These are phyloP conservation scores for Tardiomyces digboiensis DNA, from an alignment of 1,139 yeast genomes.

Conservation along the genomic window DNA sequence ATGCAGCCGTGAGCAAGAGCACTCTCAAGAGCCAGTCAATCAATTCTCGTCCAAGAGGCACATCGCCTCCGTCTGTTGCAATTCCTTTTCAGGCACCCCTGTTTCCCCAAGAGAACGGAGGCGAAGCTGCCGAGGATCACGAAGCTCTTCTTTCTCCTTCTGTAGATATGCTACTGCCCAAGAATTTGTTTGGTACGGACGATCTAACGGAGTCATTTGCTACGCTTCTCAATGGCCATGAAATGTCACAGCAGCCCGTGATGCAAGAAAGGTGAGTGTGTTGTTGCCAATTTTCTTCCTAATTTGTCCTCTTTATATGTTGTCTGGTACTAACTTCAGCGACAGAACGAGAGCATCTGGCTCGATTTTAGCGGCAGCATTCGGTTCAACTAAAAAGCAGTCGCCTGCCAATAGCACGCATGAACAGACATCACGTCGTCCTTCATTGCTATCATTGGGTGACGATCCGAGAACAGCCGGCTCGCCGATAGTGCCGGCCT, in stretches of 20 bases:
- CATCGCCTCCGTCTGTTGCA: not conserved
- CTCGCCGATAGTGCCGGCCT: constrained; percentile 9
- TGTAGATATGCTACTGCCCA: constrained; percentile 22
- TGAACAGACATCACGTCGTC: constrained; percentile 1
- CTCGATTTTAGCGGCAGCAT: not conserved
- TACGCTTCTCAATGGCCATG: constrained; percentile 8
- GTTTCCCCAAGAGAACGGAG: not conserved
- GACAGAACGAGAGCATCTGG: not conserved
- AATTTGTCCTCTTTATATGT: too few relatives aligned
- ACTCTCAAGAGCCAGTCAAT: constrained; percentile 3
- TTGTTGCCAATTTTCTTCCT: too few relatives aligned
- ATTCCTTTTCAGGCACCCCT: not conserved
- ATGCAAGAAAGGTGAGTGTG: too few relatives aligned
- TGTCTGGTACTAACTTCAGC: not conserved
- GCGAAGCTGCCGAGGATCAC: not conserved
- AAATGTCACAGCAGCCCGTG: not conserved
- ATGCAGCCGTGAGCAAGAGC: constrained; percentile 8
- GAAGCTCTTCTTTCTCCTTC: constrained; percentile 12
- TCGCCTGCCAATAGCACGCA: not conserved
- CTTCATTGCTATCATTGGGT: constrained; percentile 9
- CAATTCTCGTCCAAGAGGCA: constrained; percentile 1
- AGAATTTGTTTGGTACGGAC: constrained; percentile 23
- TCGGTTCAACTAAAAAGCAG: not conserved
- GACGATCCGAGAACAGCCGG: constrained; percentile 6
- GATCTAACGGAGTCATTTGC: constrained; percentile 19